Percentiles rank a stretch among this genome's conserved stretches.
phyloP scores from a whole-genome alignment of 2,329 filamentous ascomycete species.

The Incumbomyces delicatus region DNA sequence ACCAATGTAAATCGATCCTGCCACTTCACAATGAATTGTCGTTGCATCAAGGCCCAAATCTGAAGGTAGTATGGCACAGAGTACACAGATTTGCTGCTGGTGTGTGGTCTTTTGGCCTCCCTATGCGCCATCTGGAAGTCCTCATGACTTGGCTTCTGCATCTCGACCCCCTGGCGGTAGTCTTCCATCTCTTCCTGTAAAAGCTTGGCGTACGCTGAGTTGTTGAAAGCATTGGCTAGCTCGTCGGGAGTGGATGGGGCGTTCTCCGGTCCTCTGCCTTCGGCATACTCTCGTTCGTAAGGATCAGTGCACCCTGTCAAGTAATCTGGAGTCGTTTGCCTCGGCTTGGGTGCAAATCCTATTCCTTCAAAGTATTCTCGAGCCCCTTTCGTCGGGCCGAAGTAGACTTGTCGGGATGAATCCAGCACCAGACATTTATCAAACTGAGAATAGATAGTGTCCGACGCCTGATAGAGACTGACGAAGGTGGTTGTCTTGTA shows the following conservation, averaged over 20 bases:
- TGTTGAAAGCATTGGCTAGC: constrained; percentile 59
- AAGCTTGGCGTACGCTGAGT: constrained; percentile 49
- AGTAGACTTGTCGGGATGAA: constrained; percentile 64
- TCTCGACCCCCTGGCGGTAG: constrained; percentile 56
- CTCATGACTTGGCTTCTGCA: constrained; percentile 58
- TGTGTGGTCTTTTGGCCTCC: constrained; percentile 68
- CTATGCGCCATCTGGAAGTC: constrained; percentile 67
- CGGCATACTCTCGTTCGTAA: constrained; percentile 69
- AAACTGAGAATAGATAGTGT: constrained; percentile 69
- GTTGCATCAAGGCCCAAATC: constrained; percentile 71
- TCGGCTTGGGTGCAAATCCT: constrained; percentile 63
- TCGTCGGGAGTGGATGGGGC: constrained; percentile 59
- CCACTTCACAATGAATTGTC: constrained; percentile 76
- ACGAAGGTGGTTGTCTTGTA: constrained; percentile 79
- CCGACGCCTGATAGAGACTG: constrained; percentile 74
- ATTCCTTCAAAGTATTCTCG: constrained; percentile 66
- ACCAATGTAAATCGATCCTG: constrained; percentile 71
- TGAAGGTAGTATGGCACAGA: constrained; percentile 74
- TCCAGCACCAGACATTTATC: constrained; percentile 81
- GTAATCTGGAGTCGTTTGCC: constrained; percentile 74
- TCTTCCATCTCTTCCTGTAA: constrained; percentile 57
- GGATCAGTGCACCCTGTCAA: constrained; percentile 73
- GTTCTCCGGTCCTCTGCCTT: constrained; percentile 55
- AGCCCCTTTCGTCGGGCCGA: constrained; percentile 58
- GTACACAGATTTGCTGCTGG: constrained; percentile 65